Base-by-base conservation (phyloP, 495 filamentous ascomycete genomes). In the Endocarpon pusillum region DNA sequence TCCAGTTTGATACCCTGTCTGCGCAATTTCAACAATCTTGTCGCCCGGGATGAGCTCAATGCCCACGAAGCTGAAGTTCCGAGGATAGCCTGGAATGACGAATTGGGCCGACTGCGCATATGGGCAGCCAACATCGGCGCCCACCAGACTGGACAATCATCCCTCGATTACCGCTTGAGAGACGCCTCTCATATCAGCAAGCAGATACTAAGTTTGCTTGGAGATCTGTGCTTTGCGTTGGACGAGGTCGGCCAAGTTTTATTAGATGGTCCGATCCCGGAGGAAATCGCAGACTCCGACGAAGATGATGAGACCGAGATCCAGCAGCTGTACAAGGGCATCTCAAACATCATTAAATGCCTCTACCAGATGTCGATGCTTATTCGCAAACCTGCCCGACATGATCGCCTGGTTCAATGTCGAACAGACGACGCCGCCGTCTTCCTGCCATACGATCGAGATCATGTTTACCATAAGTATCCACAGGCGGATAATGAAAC, bases 61-160 rank as follows among this genome's bases (percentile, higher is more conserved):
- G 19, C 14, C 5, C 14, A 5, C 3, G 15, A 19, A 7, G n/a
- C n/a, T n/a, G 35, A 40, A n/a, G 42, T 45, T 5, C 30, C 36
- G 2, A 7, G 11, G 8, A 39, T 26, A 7, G 15, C n/a, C 3
- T 45, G 52, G 41, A 29, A 35, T 7, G 59, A 64, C 34, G 51
- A 59, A 14, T 21, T 51, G 3, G 44, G 54, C 0, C 42, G 53
- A 21, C 54, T 66, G 38, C 55, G 58, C 27, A 38, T 64, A 3
- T 65, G 64, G 62, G 51, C 50, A 5, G 50, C 37, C 2, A 64
- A 61, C 42, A 59, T 64, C 30, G 61, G 55, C 1, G 61, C 61
- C 10, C 55, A 66, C 37, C 47, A 49, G 18, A 49, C 27, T 2
- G 49, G 49, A 1, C 42, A 46, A 18, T 59, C 55, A 21, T 67